A percentile compares a stretch with the other conserved stretches of the same genome.
Evolutionary conservation across 352 stramenopile genomes (phyloP).

Genomic region (Phytopythium ostracodes): DNA sequence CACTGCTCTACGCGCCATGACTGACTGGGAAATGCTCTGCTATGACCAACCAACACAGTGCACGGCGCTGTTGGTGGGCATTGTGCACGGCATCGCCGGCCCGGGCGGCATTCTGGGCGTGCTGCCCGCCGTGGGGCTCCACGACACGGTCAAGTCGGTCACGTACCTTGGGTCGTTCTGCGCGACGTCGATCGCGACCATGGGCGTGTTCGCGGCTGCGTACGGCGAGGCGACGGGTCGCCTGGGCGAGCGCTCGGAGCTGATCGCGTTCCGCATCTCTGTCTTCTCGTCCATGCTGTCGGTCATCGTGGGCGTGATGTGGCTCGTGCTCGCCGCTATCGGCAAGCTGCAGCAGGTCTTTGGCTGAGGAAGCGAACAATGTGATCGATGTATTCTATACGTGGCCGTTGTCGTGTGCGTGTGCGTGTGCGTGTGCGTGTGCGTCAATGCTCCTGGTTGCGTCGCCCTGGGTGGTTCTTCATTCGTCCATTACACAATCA

Average conservation of each 20-base stretch:
- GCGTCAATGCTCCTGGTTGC: neutral
- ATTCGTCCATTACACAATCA: constrained; percentile 4
- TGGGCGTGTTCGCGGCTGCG: constrained; percentile 84
- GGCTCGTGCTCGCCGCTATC: constrained; percentile 69
- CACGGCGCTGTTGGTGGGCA: constrained; percentile 81
- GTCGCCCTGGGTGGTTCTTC: neutral
- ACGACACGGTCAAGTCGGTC: constrained; percentile 72
- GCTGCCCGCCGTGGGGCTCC: constrained; percentile 85
- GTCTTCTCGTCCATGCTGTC: constrained; percentile 84
- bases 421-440: no score
- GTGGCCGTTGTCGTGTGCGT: neutral
- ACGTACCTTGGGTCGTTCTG: constrained; percentile 91
- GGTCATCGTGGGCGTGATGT: constrained; percentile 78
- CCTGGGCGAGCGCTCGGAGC: constrained; percentile 62
- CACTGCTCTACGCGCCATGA: neutral
- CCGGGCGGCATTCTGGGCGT: constrained; percentile 83
- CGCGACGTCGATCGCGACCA: constrained; percentile 82
- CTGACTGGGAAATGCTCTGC: constrained; percentile 9
- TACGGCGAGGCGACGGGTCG: constrained; percentile 80
- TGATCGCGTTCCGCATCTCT: constrained; percentile 73
- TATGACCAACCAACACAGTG: constrained; percentile 21
- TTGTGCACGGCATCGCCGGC: constrained; percentile 88
- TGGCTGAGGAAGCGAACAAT: constrained; percentile 18
- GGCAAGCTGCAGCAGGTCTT: constrained; percentile 82
- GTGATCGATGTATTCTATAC: constrained; percentile 4